Percentiles rank a stretch among this genome's conserved stretches.
These are phyloP conservation scores for Phaffomyces opuntiae DNA, from an alignment of 805 yeast species.

Conservation along the genomic window DNA sequence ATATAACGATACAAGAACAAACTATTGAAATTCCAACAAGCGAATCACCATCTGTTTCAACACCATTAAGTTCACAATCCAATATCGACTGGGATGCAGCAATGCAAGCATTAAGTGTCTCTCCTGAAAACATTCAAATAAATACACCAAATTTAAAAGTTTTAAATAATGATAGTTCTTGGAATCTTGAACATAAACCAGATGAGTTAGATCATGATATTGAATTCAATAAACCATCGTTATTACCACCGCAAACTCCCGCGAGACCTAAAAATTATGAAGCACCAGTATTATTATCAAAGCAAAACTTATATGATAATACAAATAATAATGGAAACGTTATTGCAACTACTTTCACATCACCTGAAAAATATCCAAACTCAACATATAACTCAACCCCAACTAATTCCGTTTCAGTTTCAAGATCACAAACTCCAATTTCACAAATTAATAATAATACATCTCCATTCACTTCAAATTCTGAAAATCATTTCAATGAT, in stretches of 20 bases:
- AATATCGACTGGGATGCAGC: conserved; percentile 22
- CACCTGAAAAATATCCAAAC: conserved; percentile 7
- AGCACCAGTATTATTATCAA: background rate
- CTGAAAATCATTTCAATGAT: background rate
- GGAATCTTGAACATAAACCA: no score
- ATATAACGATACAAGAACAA: background rate
- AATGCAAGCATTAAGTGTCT: conserved; percentile 10
- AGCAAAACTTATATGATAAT: background rate
- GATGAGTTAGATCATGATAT: no score
- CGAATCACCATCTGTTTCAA: background rate
- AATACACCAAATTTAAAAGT: background rate
- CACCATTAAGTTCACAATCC: conserved; percentile 8
- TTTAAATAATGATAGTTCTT: no score
- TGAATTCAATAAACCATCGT: no score
- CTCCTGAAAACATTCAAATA: conserved; percentile 2
- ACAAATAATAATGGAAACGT: no score
- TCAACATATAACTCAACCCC: background rate
- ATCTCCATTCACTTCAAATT: background rate
- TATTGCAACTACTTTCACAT: background rate
- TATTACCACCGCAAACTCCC: no score
- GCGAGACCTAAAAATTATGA: no score
- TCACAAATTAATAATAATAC: background rate
- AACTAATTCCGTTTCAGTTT: background rate
- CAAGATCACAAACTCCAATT: background rate
- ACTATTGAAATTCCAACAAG: background rate